Conservation (phyloP, 768 basidiomycete species). For the Sistotremastrum suecicum region DNA sequence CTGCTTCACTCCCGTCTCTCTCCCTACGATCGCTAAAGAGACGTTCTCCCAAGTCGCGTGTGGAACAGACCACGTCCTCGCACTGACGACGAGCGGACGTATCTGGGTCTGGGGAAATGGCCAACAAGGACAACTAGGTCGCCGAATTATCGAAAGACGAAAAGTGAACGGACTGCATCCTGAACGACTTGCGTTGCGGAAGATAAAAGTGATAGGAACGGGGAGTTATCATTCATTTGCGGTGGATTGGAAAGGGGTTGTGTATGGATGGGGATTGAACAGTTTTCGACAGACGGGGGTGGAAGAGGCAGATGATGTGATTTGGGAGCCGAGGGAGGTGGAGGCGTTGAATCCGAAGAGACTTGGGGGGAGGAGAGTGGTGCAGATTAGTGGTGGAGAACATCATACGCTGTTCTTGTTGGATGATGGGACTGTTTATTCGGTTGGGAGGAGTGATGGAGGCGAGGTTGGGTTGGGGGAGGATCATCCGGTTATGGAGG, state of each 20-base stretch:
- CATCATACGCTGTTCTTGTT: conserved; percentile 35
- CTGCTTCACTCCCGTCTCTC: conserved; percentile 4
- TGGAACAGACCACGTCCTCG: conserved; percentile 33
- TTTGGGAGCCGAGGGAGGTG: conserved; percentile 12
- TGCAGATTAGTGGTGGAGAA: conserved; percentile 25
- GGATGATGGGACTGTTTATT: conserved; percentile 31
- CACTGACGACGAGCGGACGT: conserved; percentile 28
- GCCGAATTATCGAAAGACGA: conserved; percentile 27
- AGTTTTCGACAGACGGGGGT: conserved; percentile 19
- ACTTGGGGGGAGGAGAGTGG: conserved; percentile 12
- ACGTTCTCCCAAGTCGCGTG: conserved; percentile 8
- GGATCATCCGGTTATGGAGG: conserved; percentile 6
- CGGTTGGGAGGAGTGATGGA: conserved; percentile 26
- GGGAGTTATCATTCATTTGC: conserved; percentile 34
- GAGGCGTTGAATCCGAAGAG: conserved; percentile 10
- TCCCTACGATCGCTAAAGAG: conserved; percentile 2
- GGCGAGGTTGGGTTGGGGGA: conserved; percentile 21
- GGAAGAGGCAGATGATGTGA: conserved; percentile 8
- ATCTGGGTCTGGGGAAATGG: conserved; percentile 34
- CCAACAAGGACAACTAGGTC: conserved; percentile 29
- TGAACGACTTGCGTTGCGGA: conserved; percentile 23
- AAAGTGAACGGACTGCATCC: conserved; percentile 28
- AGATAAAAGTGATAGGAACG: conserved; percentile 26
- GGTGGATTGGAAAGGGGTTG: conserved; percentile 23
- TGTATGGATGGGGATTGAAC: conserved; percentile 36